These are phyloP conservation scores for Aspergillus ellipticus DNA, from an alignment of 495 filamentous ascomycete species.

Conservation along the genomic window DNA sequence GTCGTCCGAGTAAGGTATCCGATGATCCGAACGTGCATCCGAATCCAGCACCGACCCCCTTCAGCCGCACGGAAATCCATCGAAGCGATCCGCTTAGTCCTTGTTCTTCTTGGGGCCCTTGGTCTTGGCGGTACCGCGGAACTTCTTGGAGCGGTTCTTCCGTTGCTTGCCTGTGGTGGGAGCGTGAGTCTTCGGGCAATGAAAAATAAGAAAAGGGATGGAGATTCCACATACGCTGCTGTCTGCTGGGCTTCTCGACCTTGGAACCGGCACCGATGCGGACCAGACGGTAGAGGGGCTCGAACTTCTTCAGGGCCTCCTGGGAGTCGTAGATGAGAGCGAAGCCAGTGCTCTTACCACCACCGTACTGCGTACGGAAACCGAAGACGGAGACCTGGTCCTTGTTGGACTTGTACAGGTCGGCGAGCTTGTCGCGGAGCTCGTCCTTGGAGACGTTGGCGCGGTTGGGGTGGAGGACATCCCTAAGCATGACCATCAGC, in stretches of 20 bases:
- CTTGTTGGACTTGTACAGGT: constrained; percentile 96
- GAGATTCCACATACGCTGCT: constrained; percentile 86
- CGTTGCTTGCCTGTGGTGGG: constrained; percentile 88
- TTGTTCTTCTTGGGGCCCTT: constrained; percentile 81
- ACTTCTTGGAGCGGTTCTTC: constrained; percentile 99
- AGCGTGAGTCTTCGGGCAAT: constrained; percentile 11
- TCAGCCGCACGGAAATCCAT: constrained; percentile 16
- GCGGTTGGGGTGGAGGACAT: constrained; percentile 98
- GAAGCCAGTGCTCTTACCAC: constrained; percentile 99
- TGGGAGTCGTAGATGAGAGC: constrained; percentile 95
- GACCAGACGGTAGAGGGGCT: constrained; percentile 95
- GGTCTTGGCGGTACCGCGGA: constrained; percentile 85
- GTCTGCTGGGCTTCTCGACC: constrained; percentile 93
- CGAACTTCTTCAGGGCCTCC: constrained; percentile 99
- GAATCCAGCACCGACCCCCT: constrained; percentile 6
- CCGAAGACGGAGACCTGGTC: constrained; percentile 96
- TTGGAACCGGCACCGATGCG: constrained; percentile 85
- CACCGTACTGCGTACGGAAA: constrained; percentile 97
- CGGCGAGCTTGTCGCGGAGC: constrained; percentile 88
- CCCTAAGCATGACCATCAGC: constrained; percentile 53
- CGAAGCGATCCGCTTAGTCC: constrained; percentile 37
- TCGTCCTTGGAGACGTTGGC: constrained; percentile 99
- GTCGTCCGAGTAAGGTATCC: constrained; percentile 10
- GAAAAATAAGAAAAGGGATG: not conserved
- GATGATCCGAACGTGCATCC: constrained; percentile 9